Evolutionary conservation across 2,329 filamentous ascomycete genomes (phyloP).

Genomic region (Diaporthe sp.): DNA sequence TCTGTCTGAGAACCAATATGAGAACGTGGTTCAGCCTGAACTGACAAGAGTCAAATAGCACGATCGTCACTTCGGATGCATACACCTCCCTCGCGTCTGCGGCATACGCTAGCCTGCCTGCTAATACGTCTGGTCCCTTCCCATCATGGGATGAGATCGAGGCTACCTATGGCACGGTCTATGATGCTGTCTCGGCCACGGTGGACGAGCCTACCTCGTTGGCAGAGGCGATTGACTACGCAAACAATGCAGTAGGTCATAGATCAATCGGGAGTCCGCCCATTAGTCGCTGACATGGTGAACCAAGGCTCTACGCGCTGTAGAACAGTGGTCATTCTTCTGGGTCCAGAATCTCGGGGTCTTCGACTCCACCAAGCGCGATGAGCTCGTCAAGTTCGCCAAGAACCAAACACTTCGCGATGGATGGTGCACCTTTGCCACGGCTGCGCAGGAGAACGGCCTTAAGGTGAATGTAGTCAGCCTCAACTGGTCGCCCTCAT

Average conservation of each 20-base stretch:
- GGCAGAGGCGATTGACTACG: background rate
- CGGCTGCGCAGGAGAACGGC: background rate
- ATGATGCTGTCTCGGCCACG: slow-evolving; percentile 3
- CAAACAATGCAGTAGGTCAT: background rate
- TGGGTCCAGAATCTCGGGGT: slow-evolving; percentile 18
- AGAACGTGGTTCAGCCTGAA: background rate
- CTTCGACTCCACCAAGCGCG: background rate
- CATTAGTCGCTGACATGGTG: background rate
- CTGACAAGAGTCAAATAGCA: background rate
- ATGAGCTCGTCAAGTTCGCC: background rate
- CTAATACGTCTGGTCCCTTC: background rate
- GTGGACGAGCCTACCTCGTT: background rate
- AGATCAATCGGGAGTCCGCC: rapidly evolving
- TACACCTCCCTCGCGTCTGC: slow-evolving; percentile 2
- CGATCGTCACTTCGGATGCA: slow-evolving; percentile 1
- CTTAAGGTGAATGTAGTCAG: slow-evolving; percentile 1
- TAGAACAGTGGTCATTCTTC: slow-evolving; percentile 10
- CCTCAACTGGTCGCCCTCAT: slow-evolving; percentile 1
- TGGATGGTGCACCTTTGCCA: background rate
- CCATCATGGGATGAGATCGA: slow-evolving; percentile 8
- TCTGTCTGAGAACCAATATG: background rate
- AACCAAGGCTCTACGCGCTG: background rate
- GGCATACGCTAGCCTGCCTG: background rate
- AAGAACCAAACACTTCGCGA: slow-evolving; percentile 5
- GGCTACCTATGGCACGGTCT: slow-evolving; percentile 3